Evolutionary conservation across 768 basidiomycete genomes (phyloP), one percentile per base, ranked within the genome.

Genomic region (Crassisporium funariophilum): DNA sequence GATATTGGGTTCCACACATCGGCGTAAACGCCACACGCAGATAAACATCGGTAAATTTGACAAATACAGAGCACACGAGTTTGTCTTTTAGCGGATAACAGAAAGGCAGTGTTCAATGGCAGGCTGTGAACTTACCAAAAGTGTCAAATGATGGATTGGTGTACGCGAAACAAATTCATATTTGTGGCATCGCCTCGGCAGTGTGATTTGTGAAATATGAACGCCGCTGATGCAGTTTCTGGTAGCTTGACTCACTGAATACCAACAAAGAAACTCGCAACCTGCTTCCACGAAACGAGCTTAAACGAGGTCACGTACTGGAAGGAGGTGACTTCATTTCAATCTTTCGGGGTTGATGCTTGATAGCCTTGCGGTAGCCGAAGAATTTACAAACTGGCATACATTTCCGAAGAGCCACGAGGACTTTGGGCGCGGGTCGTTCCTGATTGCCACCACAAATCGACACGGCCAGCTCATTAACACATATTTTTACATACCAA

Each of bases 301-400:
- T 25, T 35, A 44, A 31, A 27, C 21, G 24, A 16, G 17, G 25
- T 35, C 15, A 35, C n/a, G n/a, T n/a, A n/a, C n/a, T n/a, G n/a
- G n/a, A n/a, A n/a, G n/a, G n/a, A n/a, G n/a, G 13, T 42, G 21
- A 23, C 49, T 54, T 54, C 45, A 54, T 54, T 39, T 50, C 48
- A 47, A 45, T 25, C 27, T 40, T 29, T 33, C 6, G 35, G 13
- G 48, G 35, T 44, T 12, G 5, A 17, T 17, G 36, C 21, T 19
- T 19, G 31, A 16, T 12, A 33, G 31, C 12, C n/a, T 33, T n/a
- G n/a, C 16, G 4, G 19, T 15, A 38, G 36, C 36, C 15, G 36
- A 21, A 38, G 21, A 19, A 31, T 10, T 10, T 31, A 31, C n/a
- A 11, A n/a, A 3, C 10, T 31, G n/a, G 29, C 29, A 5, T 29